A percentile compares a stretch with the other conserved stretches of the same genome.
Evolutionary conservation across 169 alveolate species (phyloP).

Genomic region (Theileria parva): DNA sequence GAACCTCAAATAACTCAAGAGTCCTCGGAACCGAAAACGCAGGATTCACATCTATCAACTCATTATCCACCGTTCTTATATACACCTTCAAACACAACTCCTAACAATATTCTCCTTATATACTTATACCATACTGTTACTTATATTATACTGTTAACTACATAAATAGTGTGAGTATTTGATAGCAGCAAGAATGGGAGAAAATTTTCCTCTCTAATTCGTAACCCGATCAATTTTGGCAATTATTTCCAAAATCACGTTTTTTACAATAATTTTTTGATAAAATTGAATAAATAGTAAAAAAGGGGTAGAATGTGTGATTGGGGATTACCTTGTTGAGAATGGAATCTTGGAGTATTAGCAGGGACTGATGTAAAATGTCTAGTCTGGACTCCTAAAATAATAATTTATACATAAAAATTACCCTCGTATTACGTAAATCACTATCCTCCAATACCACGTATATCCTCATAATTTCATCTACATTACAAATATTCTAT

Average conservation of each 20-base stretch:
- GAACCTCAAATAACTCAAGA: constrained; percentile 76
- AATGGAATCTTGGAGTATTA: constrained; percentile 83
- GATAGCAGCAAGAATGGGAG: too few relatives aligned
- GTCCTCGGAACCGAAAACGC: constrained; percentile 84
- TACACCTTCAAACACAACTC: constrained; percentile 77
- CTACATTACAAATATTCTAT: neutral
- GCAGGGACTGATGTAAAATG: constrained; percentile 85
- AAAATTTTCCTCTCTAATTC: too few relatives aligned
- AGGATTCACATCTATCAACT: constrained; percentile 84
- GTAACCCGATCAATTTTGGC: too few relatives aligned
- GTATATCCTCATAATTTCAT: constrained; percentile 16
- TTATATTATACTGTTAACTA: too few relatives aligned
- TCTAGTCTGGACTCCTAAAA: constrained; percentile 83
- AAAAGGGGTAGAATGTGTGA: neutral
- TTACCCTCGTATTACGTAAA: neutral
- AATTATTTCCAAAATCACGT: too few relatives aligned
- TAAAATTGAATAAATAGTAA: neutral
- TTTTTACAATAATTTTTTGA: too few relatives aligned
- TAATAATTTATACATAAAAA: neutral
- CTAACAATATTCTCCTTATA: constrained; percentile 24
- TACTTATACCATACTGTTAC: too few relatives aligned
- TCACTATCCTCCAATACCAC: constrained; percentile 9
- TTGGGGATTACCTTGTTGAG: constrained; percentile 60
- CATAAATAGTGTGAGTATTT: too few relatives aligned
- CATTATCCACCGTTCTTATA: constrained; percentile 81